phyloP scores from a whole-genome alignment of 169 alveolate genomes.

The Hepatocystis sp. region DNA sequence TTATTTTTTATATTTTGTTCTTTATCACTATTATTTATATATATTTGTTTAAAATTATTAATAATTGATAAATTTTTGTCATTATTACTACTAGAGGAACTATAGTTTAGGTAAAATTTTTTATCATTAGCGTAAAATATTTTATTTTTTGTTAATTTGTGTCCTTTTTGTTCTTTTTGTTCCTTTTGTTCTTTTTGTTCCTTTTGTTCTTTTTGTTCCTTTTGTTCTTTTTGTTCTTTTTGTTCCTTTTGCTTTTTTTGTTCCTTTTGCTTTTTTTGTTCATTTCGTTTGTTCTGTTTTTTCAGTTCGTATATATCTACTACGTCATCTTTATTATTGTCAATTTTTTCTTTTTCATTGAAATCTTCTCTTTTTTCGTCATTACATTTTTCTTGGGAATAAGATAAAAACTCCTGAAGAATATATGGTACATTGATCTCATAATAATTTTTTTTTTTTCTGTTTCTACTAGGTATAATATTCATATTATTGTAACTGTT shows the following conservation, averaged over 20 bases:
- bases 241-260: neutral
- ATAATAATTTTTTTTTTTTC: no score
- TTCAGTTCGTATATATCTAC: slow-evolving; percentile 19
- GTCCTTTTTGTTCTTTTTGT: no score
- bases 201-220: no score
- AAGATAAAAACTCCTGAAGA: no score
- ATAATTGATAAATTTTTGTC: slow-evolving; percentile 10
- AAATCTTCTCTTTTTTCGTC: no score
- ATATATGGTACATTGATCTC: no score
- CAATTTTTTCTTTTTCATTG: neutral
- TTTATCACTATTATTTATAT: slow-evolving; percentile 2
- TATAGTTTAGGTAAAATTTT: slow-evolving; percentile 35
- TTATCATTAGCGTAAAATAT: slow-evolving; percentile 13
- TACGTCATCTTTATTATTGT: neutral
- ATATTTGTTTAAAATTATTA: no score
- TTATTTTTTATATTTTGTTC: slow-evolving; percentile 16
- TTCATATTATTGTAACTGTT: no score
- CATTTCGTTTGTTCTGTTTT: neutral
- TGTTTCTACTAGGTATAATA: no score
- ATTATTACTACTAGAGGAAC: slow-evolving; percentile 14
- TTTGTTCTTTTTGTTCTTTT: no score
- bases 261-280: neutral
- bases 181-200: no score
- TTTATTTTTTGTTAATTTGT: slow-evolving; percentile 16
- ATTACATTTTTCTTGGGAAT: no score